Evolutionary conservation across 1,284 basidiomycete species (phyloP).

Genomic region (Tilletia caries): DNA sequence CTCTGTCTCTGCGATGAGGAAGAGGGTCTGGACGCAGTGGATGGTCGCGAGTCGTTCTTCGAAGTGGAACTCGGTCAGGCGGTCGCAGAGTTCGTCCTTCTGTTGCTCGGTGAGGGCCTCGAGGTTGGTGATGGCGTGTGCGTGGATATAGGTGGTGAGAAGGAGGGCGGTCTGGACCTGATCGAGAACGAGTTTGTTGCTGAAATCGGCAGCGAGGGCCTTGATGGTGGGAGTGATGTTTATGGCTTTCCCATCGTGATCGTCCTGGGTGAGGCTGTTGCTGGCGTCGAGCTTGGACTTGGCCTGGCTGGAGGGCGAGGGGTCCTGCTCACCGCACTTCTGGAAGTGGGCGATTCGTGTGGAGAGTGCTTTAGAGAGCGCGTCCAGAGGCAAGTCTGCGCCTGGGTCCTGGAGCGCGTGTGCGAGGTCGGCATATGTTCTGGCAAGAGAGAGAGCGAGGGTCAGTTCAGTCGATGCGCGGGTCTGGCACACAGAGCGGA

Average conservation of each 20-base stretch:
- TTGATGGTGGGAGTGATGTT: background rate
- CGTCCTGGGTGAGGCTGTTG: background rate
- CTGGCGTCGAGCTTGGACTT: background rate
- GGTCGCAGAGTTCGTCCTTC: slow-evolving; percentile 9
- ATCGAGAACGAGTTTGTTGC: background rate
- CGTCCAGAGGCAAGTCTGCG: background rate
- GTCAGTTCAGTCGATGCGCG: too few relatives aligned
- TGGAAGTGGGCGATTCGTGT: background rate
- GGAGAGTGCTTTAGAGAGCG: background rate
- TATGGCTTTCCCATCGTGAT: background rate
- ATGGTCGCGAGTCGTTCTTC: background rate
- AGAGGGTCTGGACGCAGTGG: background rate
- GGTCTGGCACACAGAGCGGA: too few relatives aligned
- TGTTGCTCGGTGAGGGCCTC: background rate
- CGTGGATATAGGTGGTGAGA: background rate
- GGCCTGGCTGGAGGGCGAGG: background rate
- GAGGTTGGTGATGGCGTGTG: background rate
- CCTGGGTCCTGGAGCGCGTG: background rate
- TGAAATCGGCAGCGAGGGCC: background rate
- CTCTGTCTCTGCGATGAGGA: background rate
- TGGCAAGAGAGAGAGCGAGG: background rate
- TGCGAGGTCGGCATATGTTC: background rate
- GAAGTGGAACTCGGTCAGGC: slow-evolving; percentile 5
- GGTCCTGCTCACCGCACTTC: background rate
- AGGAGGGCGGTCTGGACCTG: background rate